Conservation (phyloP, 2,329 filamentous ascomycete genomes). For the Pezicula neosporulosa region DNA sequence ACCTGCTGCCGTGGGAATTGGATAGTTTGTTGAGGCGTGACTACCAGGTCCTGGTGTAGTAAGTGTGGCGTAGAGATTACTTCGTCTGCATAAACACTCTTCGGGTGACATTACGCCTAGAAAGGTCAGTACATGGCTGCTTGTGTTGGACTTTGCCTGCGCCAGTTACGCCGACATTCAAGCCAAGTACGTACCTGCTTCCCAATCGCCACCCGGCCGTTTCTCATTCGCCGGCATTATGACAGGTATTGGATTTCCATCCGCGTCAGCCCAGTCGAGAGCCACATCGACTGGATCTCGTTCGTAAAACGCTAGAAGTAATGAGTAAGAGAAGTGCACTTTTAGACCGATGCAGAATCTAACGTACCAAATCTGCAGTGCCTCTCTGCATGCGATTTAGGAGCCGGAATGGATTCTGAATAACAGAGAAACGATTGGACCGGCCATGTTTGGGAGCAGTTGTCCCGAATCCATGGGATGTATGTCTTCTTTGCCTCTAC, state of each 20-base stretch:
- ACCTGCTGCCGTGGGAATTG: slow-evolving; percentile 66
- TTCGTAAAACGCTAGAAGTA: slow-evolving; percentile 39
- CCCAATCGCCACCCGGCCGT: slow-evolving; percentile 76
- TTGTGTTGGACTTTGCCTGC: neutral
- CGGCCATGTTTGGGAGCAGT: slow-evolving; percentile 51
- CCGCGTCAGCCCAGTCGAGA: slow-evolving; percentile 48
- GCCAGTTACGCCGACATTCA: neutral
- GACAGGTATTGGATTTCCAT: slow-evolving; percentile 27
- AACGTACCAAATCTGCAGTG: slow-evolving; percentile 42
- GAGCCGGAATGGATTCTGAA: slow-evolving; percentile 40
- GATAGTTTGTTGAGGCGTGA: slow-evolving; percentile 55
- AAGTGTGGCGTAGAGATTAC: slow-evolving; percentile 68
- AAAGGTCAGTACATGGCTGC: slow-evolving; percentile 9
- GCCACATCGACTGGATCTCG: slow-evolving; percentile 60
- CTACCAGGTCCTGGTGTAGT: slow-evolving; percentile 54
- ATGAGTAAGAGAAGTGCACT: neutral
- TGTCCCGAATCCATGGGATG: slow-evolving; percentile 59
- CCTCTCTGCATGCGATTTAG: slow-evolving; percentile 8
- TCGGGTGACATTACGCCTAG: slow-evolving; percentile 57
- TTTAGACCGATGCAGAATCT: slow-evolving; percentile 5
- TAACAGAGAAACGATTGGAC: slow-evolving; percentile 52
- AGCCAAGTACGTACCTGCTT: slow-evolving; percentile 44
- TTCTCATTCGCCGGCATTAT: slow-evolving; percentile 63
- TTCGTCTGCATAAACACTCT: slow-evolving; percentile 71
- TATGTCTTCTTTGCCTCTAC: slow-evolving; percentile 69